Base-by-base conservation (phyloP, 371 early-diverging fungal species). In the Cokeromyces recurvatus region DNA sequence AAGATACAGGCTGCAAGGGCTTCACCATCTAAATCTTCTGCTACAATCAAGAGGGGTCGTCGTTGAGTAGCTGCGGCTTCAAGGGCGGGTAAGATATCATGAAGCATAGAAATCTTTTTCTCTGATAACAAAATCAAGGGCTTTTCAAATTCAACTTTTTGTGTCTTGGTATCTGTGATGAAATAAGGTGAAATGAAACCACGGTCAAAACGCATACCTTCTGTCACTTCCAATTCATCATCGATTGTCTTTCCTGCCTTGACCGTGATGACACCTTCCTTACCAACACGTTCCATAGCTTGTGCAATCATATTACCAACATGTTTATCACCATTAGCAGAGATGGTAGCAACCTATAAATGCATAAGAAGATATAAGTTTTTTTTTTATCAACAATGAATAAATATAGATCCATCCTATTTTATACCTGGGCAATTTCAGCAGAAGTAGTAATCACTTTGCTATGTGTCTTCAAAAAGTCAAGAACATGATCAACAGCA, bases 251-350 rank as follows among this genome's bases (percentile, higher is more conserved):
- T 97, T 59, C 98, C 98, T 65, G 97, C 98, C 83, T 94, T 94
- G 59, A 95, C 92, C 3, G 97, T 97, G 73, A 97, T 97, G 38
- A 96, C 98, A 60, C 98, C 98, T 77, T 97, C 98, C 81, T 97
- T 97, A 64, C 97, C 97, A 55, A 97, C 98, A 83, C 95, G 95
- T 66, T 94, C 96, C 98, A 97, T 97, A 39, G 98, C 98, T 58
- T 90, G 88, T 40, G 98, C 95, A 68, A 97, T 94, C 74, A 97
- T 67, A 48, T 85, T 71, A 57, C 98, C 98, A 32, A 97, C 89
- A 61, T 94, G 92, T 57, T 84, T 82, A 78, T 97, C 98, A 55
- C 98, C 98, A 77, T 97, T 97, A 53, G 98, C 98, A 35, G 97
- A 96, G 72, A 97, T 97, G 51, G 98, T 94, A 25, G 94, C 98